These are phyloP conservation scores for Oryza glaberrima DNA, from an alignment of 176 grass and related monocot species.

Conservation along the genomic window DNA sequence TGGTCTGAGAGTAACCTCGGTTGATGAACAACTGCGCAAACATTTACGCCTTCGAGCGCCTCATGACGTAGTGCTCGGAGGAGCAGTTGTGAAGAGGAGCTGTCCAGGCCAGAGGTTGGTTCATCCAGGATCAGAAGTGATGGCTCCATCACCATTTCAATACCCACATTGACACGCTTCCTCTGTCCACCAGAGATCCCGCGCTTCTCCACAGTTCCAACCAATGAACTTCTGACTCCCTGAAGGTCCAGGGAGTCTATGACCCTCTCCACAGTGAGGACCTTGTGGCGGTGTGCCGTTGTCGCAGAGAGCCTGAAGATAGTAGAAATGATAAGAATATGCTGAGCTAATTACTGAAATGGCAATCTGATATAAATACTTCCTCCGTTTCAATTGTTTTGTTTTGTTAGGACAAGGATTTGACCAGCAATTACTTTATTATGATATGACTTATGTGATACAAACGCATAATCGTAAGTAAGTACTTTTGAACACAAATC, in stretches of 20 bases:
- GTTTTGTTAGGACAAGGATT: too few relatives aligned
- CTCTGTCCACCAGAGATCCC: constrained; percentile 91
- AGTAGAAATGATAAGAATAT: constrained; percentile 14
- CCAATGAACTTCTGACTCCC: constrained; percentile 69
- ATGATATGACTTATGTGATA: too few relatives aligned
- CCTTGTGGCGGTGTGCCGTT: constrained; percentile 58
- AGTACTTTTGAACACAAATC: too few relatives aligned
- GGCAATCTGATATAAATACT: not conserved
- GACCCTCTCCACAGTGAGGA: constrained; percentile 88
- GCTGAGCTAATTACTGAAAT: not conserved
- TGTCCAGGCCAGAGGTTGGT: constrained; percentile 94
- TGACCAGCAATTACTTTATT: too few relatives aligned
- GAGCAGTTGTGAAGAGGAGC: constrained; percentile 81
- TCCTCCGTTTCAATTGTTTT: too few relatives aligned
- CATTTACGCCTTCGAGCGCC: constrained; percentile 83
- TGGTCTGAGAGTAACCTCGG: constrained; percentile 53
- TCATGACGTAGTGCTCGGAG: constrained; percentile 85
- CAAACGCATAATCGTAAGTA: too few relatives aligned
- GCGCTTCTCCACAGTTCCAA: constrained; percentile 91
- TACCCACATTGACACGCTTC: constrained; percentile 92
- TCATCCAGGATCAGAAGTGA: constrained; percentile 93
- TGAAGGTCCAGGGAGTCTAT: constrained; percentile 88
- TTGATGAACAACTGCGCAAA: constrained; percentile 87
- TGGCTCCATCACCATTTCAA: constrained; percentile 97
- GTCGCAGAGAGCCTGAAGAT: constrained; percentile 59